A percentile compares a stretch with the other conserved stretches of the same genome.
These are phyloP conservation scores for Camillea tinctor DNA, from an alignment of 2,329 filamentous ascomycete genomes.

Conservation along the genomic window DNA sequence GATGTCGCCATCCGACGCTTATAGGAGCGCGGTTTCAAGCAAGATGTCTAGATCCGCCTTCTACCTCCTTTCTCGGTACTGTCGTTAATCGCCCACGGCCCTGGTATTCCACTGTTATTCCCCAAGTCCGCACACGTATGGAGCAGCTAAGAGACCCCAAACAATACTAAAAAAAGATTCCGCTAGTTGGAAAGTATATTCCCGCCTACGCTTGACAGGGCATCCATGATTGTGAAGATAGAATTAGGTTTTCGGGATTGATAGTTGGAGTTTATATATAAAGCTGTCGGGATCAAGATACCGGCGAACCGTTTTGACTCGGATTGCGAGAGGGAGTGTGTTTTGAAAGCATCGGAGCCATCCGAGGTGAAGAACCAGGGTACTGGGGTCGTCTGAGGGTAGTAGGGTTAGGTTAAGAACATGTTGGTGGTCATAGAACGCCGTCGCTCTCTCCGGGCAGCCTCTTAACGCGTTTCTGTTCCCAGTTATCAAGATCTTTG, in stretches of 20 bases:
- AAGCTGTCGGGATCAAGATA: not conserved
- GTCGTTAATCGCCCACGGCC: not conserved
- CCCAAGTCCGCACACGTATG: not conserved
- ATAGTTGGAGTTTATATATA: not conserved
- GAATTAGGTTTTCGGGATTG: not conserved
- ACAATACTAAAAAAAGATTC: not conserved
- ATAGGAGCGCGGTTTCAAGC: not conserved
- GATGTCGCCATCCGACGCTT: not conserved
- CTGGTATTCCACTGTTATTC: not conserved
- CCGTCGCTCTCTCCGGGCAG: slow-evolving; percentile 89
- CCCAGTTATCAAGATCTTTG: slow-evolving; percentile 94
- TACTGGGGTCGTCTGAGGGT: not conserved
- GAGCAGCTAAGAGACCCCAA: not conserved
- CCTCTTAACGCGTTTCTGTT: slow-evolving; percentile 90
- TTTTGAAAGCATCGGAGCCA: not conserved
- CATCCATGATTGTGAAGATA: not conserved
- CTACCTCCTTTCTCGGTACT: not conserved
- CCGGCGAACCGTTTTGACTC: not conserved
- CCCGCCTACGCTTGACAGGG: not conserved
- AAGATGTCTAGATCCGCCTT: not conserved
- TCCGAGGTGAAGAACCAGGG: not conserved
- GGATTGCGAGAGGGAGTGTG: not conserved
- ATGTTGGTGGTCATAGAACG: slow-evolving; percentile 51
- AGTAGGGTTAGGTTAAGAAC: too few species aligned
- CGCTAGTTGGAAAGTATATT: not conserved